Evolutionary conservation across 805 yeast species (phyloP).

Genomic region (Priceomyces haplophilus): DNA sequence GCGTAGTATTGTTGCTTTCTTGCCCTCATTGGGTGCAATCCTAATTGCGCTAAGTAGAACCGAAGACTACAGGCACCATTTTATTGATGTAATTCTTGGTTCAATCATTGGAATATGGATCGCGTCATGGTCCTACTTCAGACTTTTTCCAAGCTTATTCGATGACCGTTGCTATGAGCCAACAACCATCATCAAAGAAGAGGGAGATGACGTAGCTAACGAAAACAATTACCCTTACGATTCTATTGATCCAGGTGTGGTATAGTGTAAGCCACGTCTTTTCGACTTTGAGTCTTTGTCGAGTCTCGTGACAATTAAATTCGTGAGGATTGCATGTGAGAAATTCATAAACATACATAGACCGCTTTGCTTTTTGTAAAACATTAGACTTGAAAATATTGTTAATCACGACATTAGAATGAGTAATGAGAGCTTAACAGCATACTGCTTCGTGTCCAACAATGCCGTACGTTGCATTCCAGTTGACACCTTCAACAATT

Average conservation of each 20-base stretch:
- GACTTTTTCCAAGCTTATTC: constrained; percentile 47
- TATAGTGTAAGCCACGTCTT: not conserved
- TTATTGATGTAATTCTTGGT: constrained; percentile 78
- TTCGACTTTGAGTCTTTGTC: not conserved
- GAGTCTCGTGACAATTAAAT: not conserved
- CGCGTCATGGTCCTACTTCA: constrained; percentile 56
- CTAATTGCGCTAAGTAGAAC: constrained; percentile 83
- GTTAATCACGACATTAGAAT: not conserved
- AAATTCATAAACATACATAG: not conserved
- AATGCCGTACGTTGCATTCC: constrained; percentile 27
- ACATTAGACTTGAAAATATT: not conserved
- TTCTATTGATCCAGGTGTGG: not conserved
- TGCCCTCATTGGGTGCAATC: constrained; percentile 67
- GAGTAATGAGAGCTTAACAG: constrained; percentile 13
- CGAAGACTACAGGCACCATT: constrained; percentile 92
- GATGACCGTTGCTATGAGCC: constrained; percentile 41
- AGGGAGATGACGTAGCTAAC: constrained; percentile 9
- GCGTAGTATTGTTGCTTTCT: constrained; percentile 51
- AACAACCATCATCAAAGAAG: constrained; percentile 16
- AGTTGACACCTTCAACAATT: constrained; percentile 16
- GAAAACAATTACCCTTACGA: constrained; percentile 1
- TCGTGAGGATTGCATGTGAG: not conserved
- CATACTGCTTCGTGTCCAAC: constrained; percentile 28
- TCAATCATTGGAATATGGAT: constrained; percentile 58
- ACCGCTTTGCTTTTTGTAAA: not conserved